Evolutionary conservation across 306 rosid genomes (phyloP).

Genomic region (Quercus suber): DNA sequence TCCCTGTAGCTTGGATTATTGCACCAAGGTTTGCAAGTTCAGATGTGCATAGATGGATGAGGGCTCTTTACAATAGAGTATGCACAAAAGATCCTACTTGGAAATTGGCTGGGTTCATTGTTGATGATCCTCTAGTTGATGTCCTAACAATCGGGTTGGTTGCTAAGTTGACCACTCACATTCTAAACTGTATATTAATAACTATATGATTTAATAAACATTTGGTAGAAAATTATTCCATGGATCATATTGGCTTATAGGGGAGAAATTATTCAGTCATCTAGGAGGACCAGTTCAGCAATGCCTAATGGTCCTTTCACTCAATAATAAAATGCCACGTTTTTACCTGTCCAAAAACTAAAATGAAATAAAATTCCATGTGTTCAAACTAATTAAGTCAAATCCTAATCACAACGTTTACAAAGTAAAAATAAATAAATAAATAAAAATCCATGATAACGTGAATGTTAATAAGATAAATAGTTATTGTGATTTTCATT

Average conservation of each 20-base stretch:
- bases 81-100: slow-evolving; percentile 75
- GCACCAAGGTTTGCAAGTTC: slow-evolving; percentile 60
- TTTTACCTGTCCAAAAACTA: too few relatives aligned
- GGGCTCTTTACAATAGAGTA: slow-evolving; percentile 85
- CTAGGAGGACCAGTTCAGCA: too few relatives aligned
- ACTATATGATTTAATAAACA: not conserved
- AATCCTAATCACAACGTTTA: too few relatives aligned
- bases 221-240: not conserved
- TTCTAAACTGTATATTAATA: not conserved
- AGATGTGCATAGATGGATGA: slow-evolving; percentile 87
- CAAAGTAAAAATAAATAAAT: too few relatives aligned
- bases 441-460: too few relatives aligned
- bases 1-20: slow-evolving; percentile 92
- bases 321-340: too few relatives aligned
- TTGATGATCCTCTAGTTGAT: slow-evolving; percentile 83
- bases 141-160: slow-evolving; percentile 68
- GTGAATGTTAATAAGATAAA: too few relatives aligned
- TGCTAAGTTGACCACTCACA: not conserved
- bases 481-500: too few relatives aligned
- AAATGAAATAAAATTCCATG: too few relatives aligned
- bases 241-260: not conserved
- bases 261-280: too few relatives aligned
- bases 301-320: too few relatives aligned
- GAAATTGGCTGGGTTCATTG: slow-evolving; percentile 83
- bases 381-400: too few relatives aligned